phyloP scores from a whole-genome alignment of 805 yeast genomes.

The Suhomyces sp. region DNA sequence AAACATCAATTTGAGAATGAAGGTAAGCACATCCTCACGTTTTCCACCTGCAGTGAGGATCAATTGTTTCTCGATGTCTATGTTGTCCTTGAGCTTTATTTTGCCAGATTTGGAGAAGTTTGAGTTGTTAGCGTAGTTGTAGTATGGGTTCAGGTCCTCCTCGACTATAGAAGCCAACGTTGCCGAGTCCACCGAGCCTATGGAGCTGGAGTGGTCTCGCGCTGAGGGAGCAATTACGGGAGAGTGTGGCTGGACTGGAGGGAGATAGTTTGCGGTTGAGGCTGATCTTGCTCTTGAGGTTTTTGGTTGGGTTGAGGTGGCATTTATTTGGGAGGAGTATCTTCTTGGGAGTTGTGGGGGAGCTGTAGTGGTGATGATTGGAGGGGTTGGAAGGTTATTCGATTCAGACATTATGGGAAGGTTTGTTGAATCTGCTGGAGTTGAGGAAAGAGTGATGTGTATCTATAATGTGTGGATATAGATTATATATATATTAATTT shows the following conservation, averaged over 20 bases:
- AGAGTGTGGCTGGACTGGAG: slow-evolving; percentile 9
- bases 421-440: too few relatives aligned
- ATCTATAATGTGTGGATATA: too few relatives aligned
- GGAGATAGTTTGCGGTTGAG: slow-evolving; percentile 1
- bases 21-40: slow-evolving; percentile 32
- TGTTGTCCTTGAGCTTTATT: slow-evolving; percentile 26
- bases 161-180: slow-evolving; percentile 10
- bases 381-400: too few relatives aligned
- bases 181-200: slow-evolving; percentile 19
- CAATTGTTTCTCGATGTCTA: slow-evolving; percentile 38
- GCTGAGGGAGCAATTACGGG: slow-evolving; percentile 4
- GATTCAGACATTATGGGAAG: too few relatives aligned
- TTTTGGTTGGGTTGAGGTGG: neutral
- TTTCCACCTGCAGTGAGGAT: slow-evolving; percentile 39
- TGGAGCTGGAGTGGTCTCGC: slow-evolving; percentile 25
- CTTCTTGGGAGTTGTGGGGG: slow-evolving; percentile 4
- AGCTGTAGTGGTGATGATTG: too few relatives aligned
- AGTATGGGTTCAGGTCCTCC: slow-evolving; percentile 12
- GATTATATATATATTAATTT: too few relatives aligned
- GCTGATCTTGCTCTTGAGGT: slow-evolving; percentile 15
- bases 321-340: slow-evolving; percentile 3
- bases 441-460: too few relatives aligned
- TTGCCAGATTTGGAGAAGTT: slow-evolving; percentile 16
- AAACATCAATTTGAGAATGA: slow-evolving; percentile 29
- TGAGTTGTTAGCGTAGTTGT: neutral